Evolutionary conservation across 345 rosid species (phyloP).

Genomic region (Eucalyptus tenuipes): DNA sequence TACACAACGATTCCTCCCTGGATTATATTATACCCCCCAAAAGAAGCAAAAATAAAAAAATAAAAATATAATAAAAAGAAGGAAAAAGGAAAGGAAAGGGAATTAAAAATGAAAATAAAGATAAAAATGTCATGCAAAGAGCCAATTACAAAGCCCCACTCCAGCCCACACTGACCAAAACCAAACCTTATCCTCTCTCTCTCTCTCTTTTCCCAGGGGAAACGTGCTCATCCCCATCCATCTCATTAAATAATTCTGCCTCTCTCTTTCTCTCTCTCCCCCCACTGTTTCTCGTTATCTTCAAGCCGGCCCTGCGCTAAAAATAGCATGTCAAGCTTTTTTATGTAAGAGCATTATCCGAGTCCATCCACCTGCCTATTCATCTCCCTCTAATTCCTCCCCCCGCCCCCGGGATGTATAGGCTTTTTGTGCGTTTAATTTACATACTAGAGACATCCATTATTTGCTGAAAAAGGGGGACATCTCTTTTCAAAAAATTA

Average conservation of each 20-base stretch:
- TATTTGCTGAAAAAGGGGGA: too few relatives aligned
- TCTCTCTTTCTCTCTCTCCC: background rate
- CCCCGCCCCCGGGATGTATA: too few relatives aligned
- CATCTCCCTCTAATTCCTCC: too few relatives aligned
- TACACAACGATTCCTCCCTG: background rate
- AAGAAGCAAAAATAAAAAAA: background rate
- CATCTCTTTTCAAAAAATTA: too few relatives aligned
- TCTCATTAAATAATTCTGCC: background rate
- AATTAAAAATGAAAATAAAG: too few relatives aligned
- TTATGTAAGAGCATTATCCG: too few relatives aligned
- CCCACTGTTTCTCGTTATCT: background rate
- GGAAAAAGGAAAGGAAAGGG: background rate
- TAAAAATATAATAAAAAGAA: background rate
- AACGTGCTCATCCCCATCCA: background rate
- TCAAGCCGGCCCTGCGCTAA: background rate
- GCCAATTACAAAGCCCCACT: background rate
- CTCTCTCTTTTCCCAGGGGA: background rate
- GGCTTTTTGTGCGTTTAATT: too few relatives aligned
- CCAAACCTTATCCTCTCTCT: background rate
- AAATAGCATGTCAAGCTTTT: too few relatives aligned
- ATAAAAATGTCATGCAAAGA: background rate
- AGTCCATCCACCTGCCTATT: too few relatives aligned
- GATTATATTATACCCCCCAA: background rate
- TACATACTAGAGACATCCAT: too few relatives aligned
- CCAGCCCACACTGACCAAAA: background rate